These are phyloP conservation scores for Nissolia schottii DNA, from an alignment of 306 rosid species.

Conservation along the genomic window DNA sequence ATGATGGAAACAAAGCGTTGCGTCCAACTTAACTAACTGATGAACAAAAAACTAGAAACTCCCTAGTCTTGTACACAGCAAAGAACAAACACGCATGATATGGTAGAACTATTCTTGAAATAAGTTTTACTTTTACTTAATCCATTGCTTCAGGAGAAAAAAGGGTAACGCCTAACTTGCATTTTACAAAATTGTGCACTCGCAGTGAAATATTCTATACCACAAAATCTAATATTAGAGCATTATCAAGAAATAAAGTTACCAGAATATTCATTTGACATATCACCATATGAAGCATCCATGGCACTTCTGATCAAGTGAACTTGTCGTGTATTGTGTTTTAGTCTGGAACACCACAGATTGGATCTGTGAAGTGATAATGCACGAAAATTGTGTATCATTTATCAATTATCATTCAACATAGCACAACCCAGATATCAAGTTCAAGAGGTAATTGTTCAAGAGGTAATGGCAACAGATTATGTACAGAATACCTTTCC, in stretches of 20 bases:
- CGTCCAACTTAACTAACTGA: slow-evolving; percentile 18
- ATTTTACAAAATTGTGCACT: background rate
- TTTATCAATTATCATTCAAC: background rate
- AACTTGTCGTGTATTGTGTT: slow-evolving; percentile 23
- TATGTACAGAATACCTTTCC: slow-evolving; percentile 44
- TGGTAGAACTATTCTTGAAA: background rate
- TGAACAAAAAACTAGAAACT: background rate
- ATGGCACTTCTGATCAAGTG: slow-evolving; percentile 55
- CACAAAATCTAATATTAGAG: background rate
- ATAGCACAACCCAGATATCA: background rate
- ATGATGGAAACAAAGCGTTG: slow-evolving; percentile 4
- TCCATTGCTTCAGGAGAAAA: background rate
- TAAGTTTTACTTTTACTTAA: background rate
- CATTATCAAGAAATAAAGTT: slow-evolving; percentile 26
- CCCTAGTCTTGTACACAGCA: slow-evolving; percentile 2
- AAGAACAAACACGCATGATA: background rate
- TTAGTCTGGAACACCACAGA: slow-evolving; percentile 29
- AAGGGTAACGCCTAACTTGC: background rate
- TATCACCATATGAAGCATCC: slow-evolving; percentile 85
- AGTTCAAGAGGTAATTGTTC: slow-evolving; percentile 1
- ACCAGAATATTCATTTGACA: slow-evolving; percentile 63
- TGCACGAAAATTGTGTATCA: background rate
- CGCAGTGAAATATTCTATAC: background rate
- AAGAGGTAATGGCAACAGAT: background rate
- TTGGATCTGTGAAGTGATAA: slow-evolving; percentile 17